Evolutionary conservation across 1,139 yeast species (phyloP).

Genomic region (Debaryomyces singareniensis): DNA sequence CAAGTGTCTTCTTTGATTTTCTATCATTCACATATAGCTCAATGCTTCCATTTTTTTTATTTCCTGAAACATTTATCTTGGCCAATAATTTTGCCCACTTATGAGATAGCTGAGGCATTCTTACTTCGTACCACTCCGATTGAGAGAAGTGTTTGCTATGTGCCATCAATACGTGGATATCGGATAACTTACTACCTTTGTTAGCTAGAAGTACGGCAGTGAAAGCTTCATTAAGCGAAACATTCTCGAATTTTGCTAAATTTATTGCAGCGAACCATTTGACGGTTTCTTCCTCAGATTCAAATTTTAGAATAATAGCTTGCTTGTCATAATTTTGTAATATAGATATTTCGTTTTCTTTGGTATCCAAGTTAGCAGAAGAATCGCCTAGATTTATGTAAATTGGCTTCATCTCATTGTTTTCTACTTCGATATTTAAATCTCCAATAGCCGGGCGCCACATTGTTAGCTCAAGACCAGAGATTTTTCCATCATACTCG

Average conservation of each 20-base stretch:
- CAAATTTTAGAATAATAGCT: conserved; percentile 27
- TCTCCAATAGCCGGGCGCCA: conserved; percentile 33
- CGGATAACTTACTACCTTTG: conserved; percentile 49
- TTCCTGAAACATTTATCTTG: conserved; percentile 37
- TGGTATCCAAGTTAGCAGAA: conserved; percentile 18
- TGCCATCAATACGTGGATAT: conserved; percentile 45
- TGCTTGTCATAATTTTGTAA: conserved; percentile 33
- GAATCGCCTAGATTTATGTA: conserved; percentile 48
- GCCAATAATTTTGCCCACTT: conserved; percentile 50
- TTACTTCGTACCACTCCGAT: conserved; percentile 50
- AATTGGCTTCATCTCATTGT: conserved; percentile 36
- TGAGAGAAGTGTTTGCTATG: conserved; percentile 39
- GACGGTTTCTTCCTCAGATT: conserved; percentile 23
- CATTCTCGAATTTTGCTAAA: conserved; percentile 44
- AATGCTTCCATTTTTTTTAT: conserved; percentile 38
- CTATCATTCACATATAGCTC: conserved; percentile 43
- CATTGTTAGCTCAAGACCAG: conserved; percentile 47
- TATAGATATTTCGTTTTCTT: conserved; percentile 19
- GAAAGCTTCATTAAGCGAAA: conserved; percentile 48
- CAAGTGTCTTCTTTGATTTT: conserved; percentile 37
- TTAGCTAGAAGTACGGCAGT: conserved; percentile 52
- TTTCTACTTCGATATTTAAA: conserved; percentile 14
- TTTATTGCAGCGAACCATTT: conserved; percentile 43
- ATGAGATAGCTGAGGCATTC: conserved; percentile 50
- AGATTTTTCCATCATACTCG: conserved; percentile 39